Evolutionary conservation across 768 basidiomycete species (phyloP).

Genomic region (Termitomyces heimii): DNA sequence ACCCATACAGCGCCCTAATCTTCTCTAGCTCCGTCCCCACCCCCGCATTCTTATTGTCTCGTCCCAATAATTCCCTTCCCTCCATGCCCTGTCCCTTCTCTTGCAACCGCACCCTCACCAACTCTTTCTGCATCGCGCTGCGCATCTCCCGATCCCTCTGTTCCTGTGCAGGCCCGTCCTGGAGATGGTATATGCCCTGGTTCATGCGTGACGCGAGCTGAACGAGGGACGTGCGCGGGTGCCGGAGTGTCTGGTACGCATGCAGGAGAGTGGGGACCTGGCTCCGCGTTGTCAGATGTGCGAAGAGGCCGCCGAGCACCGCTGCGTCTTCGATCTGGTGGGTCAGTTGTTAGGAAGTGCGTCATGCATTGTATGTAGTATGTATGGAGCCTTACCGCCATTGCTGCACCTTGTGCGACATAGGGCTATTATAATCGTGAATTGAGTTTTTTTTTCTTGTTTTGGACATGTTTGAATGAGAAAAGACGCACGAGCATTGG

Average conservation of each 20-base stretch:
- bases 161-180: constrained; percentile 51
- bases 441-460: too few species aligned
- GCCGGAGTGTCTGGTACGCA: constrained; percentile 49
- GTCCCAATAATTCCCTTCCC: neutral
- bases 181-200: constrained; percentile 49
- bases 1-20: constrained; percentile 40
- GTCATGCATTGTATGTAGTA: neutral
- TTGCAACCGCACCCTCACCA: constrained; percentile 13
- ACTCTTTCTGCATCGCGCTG: constrained; percentile 36
- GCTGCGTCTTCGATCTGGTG: constrained; percentile 48
- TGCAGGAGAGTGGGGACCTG: constrained; percentile 39
- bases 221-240: constrained; percentile 39
- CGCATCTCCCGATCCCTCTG: constrained; percentile 48
- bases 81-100: neutral
- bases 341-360: neutral
- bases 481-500: constrained; percentile 46
- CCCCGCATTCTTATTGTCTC: constrained; percentile 46
- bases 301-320: constrained; percentile 45
- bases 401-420: constrained; percentile 49
- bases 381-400: constrained; percentile 32
- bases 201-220: constrained; percentile 46
- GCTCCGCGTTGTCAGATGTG: constrained; percentile 31
- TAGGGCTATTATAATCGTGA: constrained; percentile 33
- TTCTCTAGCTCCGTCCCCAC: constrained; percentile 49
- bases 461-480: too few species aligned